Evolutionary conservation across 495 filamentous ascomycete genomes (phyloP), one percentile per base, ranked within the genome.

Genomic region (Podospora anserina): DNA sequence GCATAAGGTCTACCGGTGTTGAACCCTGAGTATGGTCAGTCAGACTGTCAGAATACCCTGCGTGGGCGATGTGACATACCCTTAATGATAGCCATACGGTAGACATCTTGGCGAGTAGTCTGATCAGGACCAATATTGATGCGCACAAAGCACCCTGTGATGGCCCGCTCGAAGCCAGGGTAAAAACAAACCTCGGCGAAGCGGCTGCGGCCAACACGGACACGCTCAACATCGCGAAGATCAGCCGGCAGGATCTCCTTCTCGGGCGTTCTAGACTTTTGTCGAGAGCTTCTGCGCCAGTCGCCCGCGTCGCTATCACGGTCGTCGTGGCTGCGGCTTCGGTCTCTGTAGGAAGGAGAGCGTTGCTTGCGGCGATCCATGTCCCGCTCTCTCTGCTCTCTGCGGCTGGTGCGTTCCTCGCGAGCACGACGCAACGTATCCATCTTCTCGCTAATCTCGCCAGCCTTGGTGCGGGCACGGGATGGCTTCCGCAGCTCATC

Each of bases 161-260:
- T 89, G 32, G 89, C 85, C 39, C 92, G 84, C 19, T 93, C 89
- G 66, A 99, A 97, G 13, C 89, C 89, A 23, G 95, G 95, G 69
- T 91, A 92, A 81, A 95, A 97, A 81, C 92, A 96, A 56, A 96
- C 89, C 73, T 91, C 86, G 5, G 88, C 89, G 71, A 98, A 93
- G 71, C 91, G 89, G 68, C 81, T 87, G 44, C 96, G 87, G 23
- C 94, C 92, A 67, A 99, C 83, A 67, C 91, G 88, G 68, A 91
- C 85, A 61, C 90, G 88, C 72, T 97, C 90, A 69, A 96, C 85
- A 73, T 99, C 93, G 2, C 84, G 81, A n/a, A 97, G 82, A 13
- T 88, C 87, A 15, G 91, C 88, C 15, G 86, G 89, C 23, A 78
- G 77, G 0, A 73, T 74, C 66, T 85, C 83, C 49, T 78, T 82